phyloP scores from a whole-genome alignment of 768 basidiomycete species.

The Cubamyces sp. region DNA sequence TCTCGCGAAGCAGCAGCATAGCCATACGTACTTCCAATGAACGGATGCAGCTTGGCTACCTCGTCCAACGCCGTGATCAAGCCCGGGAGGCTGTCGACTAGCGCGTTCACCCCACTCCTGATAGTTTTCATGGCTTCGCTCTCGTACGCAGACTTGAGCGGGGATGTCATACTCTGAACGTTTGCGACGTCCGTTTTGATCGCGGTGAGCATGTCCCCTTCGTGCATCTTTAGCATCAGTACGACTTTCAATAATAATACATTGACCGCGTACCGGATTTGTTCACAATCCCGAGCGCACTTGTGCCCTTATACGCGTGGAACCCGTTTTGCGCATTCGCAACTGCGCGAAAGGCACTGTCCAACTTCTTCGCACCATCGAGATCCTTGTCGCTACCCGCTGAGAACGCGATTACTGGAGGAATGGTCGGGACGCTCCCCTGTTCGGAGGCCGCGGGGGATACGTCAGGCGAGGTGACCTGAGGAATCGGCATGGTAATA shows the following conservation, averaged over 20 bases:
- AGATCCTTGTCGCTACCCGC: not conserved
- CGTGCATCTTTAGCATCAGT: too few species aligned
- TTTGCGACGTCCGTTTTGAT: conserved; percentile 4
- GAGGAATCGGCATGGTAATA: not conserved
- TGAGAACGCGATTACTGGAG: not conserved
- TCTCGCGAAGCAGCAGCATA: too few species aligned
- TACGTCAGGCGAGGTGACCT: not conserved
- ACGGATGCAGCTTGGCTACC: conserved; percentile 32
- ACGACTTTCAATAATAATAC: not conserved
- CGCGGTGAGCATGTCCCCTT: conserved; percentile 3
- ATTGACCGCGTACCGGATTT: conserved; percentile 7
- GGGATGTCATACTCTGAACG: not conserved
- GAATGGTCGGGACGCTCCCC: not conserved
- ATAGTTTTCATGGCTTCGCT: conserved; percentile 23
- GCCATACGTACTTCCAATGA: conserved; percentile 25
- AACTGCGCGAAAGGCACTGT: not conserved
- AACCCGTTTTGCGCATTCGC: conserved; percentile 3
- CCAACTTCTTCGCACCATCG: not conserved
- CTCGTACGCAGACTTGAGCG: conserved; percentile 14
- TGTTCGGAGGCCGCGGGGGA: not conserved
- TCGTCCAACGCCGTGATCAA: conserved; percentile 31
- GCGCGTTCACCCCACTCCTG: conserved; percentile 23
- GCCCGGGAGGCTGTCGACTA: conserved; percentile 27
- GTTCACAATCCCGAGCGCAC: not conserved
- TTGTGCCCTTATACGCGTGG: conserved; percentile 4